Base-by-base conservation (phyloP, 164 flowering plant genomes). In the Echeveria elegans region DNA sequence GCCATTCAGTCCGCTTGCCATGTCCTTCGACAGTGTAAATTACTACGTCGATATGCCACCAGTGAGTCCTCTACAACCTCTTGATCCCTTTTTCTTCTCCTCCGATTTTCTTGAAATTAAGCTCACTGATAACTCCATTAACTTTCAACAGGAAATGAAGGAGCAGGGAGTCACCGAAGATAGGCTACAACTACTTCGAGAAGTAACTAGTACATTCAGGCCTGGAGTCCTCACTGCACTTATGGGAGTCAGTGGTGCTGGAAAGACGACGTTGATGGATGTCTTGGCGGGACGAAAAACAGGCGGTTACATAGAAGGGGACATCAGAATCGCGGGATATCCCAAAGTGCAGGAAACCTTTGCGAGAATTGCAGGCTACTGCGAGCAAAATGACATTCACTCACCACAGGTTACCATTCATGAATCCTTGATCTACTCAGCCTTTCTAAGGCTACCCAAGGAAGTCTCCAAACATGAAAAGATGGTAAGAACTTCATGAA, bases 201-300 rank as follows among this genome's bases (percentile, higher is more conserved):
- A 69, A 37, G 86, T 85, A 30, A 85, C 92, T 14, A 86, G 92
- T 21, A 81, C 88, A 58, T 87, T 87, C 68, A 79, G 88, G 75
- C 92, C 92, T 9, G 92, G 92, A 70, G 83, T 87, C 19, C 64
- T 87, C 63, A 85, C 89, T 10, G 92, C 92, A 26, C 71, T 87
- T 30, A 87, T 87, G 92, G 92, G 92, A 66, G 90, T 90, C 18
- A 90, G 96, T 72, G 98, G 98, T 38, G 98, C 98, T 10, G 97
- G 98, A 69, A 93, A 87, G 82, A 87, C 92, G 1, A 87, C 92
- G 2, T 69, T 87, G 72, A 85, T 87, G 92, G 92, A 87, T 80
- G 98, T 93, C 70, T 73, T 93, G 32, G 90, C 98, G 0, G 98
- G 98, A 67, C 73, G 92, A 58, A 87, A 87, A 75, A 85, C 92